Conservation (phyloP, 2,329 filamentous ascomycete species). For the Rhytidhysteron rufulum region DNA sequence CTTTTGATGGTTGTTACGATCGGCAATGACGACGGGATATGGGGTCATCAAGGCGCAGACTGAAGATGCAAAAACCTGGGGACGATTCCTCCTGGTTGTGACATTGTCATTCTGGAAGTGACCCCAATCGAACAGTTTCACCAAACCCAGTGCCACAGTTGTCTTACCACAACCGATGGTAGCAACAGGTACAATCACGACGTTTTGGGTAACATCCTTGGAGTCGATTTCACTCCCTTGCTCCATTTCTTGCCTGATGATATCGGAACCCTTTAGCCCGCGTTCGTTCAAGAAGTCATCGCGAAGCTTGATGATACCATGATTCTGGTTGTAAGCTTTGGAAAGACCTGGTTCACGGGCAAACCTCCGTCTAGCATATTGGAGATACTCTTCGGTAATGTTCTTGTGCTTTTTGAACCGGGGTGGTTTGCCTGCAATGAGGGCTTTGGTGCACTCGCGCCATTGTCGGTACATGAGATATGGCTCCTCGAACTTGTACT, state of each 20-base stretch:
- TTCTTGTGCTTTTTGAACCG: slow-evolving; percentile 80
- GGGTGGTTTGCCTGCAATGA: slow-evolving; percentile 72
- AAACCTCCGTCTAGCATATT: slow-evolving; percentile 73
- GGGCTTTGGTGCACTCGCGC: slow-evolving; percentile 90
- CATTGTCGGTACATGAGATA: slow-evolving; percentile 99
- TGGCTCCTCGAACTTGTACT: slow-evolving; percentile 99
- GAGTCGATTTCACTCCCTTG: slow-evolving; percentile 48
- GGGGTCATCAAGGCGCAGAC: slow-evolving; percentile 63
- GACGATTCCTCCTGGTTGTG: slow-evolving; percentile 67
- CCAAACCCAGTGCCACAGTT: slow-evolving; percentile 77
- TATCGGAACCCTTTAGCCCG: slow-evolving; percentile 82
- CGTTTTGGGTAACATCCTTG: slow-evolving; percentile 58
- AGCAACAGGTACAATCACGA: slow-evolving; percentile 85
- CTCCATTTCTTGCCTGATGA: slow-evolving; percentile 70
- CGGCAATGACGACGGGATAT: slow-evolving; percentile 75
- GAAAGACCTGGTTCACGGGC: slow-evolving; percentile 63
- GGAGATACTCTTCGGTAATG: slow-evolving; percentile 88
- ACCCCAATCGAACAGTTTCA: slow-evolving; percentile 83
- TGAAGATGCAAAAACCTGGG: slow-evolving; percentile 70
- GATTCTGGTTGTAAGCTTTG: slow-evolving; percentile 75
- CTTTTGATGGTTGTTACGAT: slow-evolving; percentile 88
- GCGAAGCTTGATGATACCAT: slow-evolving; percentile 89
- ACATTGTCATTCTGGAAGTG: slow-evolving; percentile 98
- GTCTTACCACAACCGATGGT: slow-evolving; percentile 98
- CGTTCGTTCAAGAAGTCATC: slow-evolving; percentile 82